Base-by-base conservation (phyloP, 306 rosid species). In the Dalbergia cochinchinensis region DNA sequence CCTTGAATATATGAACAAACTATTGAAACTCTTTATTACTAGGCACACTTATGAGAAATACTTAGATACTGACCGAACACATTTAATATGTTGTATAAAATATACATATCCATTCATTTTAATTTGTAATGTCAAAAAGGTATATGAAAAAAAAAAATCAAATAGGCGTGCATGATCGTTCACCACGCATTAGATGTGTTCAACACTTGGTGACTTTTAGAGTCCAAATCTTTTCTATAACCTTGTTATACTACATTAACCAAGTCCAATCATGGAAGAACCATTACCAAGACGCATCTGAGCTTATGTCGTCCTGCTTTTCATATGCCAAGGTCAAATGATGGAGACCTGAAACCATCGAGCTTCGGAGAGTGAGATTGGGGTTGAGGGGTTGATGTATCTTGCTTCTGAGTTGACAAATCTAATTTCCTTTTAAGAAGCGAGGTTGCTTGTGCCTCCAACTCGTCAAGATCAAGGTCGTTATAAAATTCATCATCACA, bases 241-340 rank as follows among this genome's bases (percentile, higher is more conserved):
- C 31, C 31, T 26, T 26, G 31, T 26, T 81, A 7, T 14, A 12
- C 39, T 9, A 59, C 65, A 66, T 19, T 7, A 26, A 58, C 33
- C 51, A 16, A 63, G 31, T 26, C 31, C 31, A 1, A 74, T 33
- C 63, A 74, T 26, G 68, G 5, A 74, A 51, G 53, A 1, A 26
- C 31, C 31, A 26, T 26, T 41, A 26, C 64, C 57, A 4, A 22
- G 55, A 71, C 5, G n/a, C 69, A 61, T 59, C 9, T 11, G 19
- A 47, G 55, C 67, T 48, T 48, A 65, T 69, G 45, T 19, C 26
- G 8, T 37, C 7, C 31, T 37, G 69, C 61, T 74, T 73, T 54
- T 88, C 83, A 90, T 78, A 94, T 88, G 61, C 99, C 99, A 70
- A 94, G 95, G 80, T 94, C 97, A 77, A 94, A 94, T 13, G 99